A percentile compares a stretch with the other conserved stretches of the same genome.
Conservation (phyloP, 208 protist species). For the Naegleria fowleri region DNA sequence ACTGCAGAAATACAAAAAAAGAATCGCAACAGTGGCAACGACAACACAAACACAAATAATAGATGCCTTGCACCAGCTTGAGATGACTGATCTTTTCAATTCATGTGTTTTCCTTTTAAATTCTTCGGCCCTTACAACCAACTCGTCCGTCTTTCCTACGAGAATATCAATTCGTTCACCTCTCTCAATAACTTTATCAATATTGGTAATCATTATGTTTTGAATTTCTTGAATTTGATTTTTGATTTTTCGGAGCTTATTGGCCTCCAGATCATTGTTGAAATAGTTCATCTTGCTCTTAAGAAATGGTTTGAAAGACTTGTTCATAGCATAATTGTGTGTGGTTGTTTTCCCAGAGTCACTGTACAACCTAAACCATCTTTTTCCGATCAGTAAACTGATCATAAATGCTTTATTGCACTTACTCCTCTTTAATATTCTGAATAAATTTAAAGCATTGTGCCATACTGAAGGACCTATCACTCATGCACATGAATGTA, state of each 20-base stretch:
- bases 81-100: conserved; percentile 8
- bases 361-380: not conserved
- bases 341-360: not conserved
- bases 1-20: not conserved
- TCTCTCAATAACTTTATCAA: conserved; percentile 46
- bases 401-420: not conserved
- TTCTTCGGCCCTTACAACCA: conserved; percentile 24
- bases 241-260: not conserved
- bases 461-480: not conserved
- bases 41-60: not conserved
- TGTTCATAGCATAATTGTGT: not conserved
- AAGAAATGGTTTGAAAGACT: not conserved
- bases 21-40: not conserved
- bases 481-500: not conserved
- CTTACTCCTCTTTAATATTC: not conserved
- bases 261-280: not conserved
- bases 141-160: conserved; percentile 43
- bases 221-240: conserved; percentile 32
- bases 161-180: conserved; percentile 43
- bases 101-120: conserved; percentile 28
- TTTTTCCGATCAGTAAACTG: not conserved
- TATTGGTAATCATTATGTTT: conserved; percentile 40
- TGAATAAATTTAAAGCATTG: not conserved
- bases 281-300: not conserved
- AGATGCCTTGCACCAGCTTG: not conserved